Evolutionary conservation across 106 monocot genomes (phyloP), one percentile per base, ranked within the genome.

Genomic region (Acorus gramineus): DNA sequence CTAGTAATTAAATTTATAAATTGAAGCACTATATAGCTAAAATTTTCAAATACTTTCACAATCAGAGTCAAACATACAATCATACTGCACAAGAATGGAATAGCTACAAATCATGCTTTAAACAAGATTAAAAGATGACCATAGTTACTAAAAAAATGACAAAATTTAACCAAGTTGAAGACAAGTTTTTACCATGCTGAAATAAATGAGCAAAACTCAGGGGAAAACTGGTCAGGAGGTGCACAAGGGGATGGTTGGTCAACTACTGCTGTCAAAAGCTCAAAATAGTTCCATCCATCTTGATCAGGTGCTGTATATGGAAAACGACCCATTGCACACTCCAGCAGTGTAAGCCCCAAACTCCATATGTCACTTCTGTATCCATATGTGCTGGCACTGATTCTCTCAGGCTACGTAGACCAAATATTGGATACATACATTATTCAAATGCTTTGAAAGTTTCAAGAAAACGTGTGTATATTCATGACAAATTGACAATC

Each of bases 361-460:
- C 96, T 96, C 96, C 96, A 96, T 11, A 96, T 91, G 72, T 96
- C 95, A 80, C 90, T 91, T 67, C 85, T 96, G 68, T 77, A 85
- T 57, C 91, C 87, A 60, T 91, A 96, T 45, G 87, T 85, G 64
- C 87, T 77, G 62, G 86, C 90, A 62, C 79, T 91, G 14, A 96
- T 96, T 46, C 87, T 60, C 72, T 96, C 96, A 57, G 96, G 96
- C 90, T 96, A 70, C 60, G 60, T 49, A 57, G 53, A 49, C 67
- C 60, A 28, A 28, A 28, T 28, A 69, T 49, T 52, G 11, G 51
- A 42, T 14, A 53, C 50, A 8, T 68, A 28, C n/a, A 28, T 28
- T 28, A 28, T 28, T 11, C 28, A 28, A 28, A 28, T 28, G 28
- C 28, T 8, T 42, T 44, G 28, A 28, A 28, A 28, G 28, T 28